phyloP scores from a whole-genome alignment of 306 rosid species.

The Neltuma alba region DNA sequence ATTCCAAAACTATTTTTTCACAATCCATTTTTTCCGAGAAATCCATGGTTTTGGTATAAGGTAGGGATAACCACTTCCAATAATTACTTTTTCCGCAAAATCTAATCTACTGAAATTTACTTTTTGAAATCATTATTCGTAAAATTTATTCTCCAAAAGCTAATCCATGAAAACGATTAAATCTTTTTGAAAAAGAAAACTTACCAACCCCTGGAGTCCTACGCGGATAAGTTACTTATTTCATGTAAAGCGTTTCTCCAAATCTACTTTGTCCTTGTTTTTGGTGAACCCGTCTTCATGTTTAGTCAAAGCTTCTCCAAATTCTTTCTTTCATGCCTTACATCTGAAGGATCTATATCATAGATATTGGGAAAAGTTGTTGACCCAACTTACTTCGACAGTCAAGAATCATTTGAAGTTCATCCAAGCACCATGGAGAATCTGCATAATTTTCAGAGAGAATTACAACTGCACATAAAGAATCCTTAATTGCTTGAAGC shows the following conservation, averaged over 20 bases:
- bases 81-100: too few species aligned
- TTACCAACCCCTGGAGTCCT: not conserved
- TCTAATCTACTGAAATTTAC: too few species aligned
- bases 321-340: not conserved
- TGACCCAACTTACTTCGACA: not conserved
- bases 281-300: not conserved
- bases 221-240: not conserved
- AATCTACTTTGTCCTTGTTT: not conserved
- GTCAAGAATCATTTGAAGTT: not conserved
- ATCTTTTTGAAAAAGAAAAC: not conserved
- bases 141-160: too few species aligned
- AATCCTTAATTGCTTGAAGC: not conserved
- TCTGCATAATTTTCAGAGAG: not conserved
- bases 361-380: not conserved
- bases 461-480: not conserved
- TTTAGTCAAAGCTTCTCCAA: not conserved
- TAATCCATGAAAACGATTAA: too few species aligned
- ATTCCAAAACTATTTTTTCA: too few species aligned
- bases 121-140: too few species aligned
- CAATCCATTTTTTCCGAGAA: too few species aligned
- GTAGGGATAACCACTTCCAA: too few species aligned
- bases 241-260: not conserved
- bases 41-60: too few species aligned
- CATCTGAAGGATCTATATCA: not conserved
- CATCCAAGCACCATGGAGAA: not conserved